Base-by-base conservation (phyloP, 1,139 yeast genomes). In the Suhomyces terraborum region DNA sequence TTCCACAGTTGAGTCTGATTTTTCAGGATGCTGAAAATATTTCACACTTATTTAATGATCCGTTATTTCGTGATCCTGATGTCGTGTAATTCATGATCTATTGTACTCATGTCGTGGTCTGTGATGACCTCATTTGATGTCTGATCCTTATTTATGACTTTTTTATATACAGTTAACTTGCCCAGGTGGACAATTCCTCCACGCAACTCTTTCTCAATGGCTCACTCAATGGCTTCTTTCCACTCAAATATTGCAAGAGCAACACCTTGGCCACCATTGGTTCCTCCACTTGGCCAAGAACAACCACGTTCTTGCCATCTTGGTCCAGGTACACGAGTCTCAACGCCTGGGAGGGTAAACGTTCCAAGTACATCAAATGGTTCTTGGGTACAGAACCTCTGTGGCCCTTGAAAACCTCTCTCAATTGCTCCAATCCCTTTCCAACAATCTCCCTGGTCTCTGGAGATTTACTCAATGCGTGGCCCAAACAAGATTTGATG, bases 401-500 rank as follows among this genome's bases (percentile, higher is more conserved):
- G 46, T 69, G 67, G 2, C 66, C 63, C 34, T 55, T 61, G 52
- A 83, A 81, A 0, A 73, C 75, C 1, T 59, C 59, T 52, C 81
- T 70, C 41, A 84, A 59, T 51, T 82, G 76, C 31, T 79, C 80
- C 17, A 84, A 61, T 1, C 89, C 91, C 0, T 55, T 50, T 4
- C 67, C 67, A 6, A 83, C 61, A 38, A 56, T 48, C 44, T 69
- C 71, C 23, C 67, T 59, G 24, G 52, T 41, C 5, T 57, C 53
- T 1, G 23, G 21, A 12, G 32, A 28, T 46, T 70, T 73, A 41
- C 75, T 67, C 46, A 63, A 59, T 2, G 80, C 78, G 53, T 77
- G 78, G 21, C 83, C 80, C 58, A 80, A 69, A 36, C 84, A 75
- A 2, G 95, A 82, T 56, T 93, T 84, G 42, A 88, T 79, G 49